These are phyloP conservation scores for Triticum monococcum DNA, from an alignment of 176 grass and related monocot species.

Conservation along the genomic window DNA sequence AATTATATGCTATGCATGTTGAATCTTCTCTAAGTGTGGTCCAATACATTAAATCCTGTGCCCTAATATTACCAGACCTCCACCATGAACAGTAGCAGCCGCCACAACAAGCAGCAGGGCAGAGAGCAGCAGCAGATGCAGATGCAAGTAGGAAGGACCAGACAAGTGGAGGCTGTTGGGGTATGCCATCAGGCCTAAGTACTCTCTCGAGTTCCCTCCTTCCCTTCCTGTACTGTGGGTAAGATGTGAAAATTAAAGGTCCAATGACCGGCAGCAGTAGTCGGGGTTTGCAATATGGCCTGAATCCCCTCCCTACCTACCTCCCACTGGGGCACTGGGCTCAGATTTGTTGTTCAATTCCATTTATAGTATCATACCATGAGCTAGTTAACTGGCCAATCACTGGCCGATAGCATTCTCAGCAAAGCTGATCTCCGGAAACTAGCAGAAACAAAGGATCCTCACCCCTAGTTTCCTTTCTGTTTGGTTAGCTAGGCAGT, in stretches of 20 bases:
- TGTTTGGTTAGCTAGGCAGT: background rate
- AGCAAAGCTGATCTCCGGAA: no score
- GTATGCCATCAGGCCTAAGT: background rate
- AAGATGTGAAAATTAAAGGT: background rate
- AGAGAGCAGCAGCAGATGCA: background rate
- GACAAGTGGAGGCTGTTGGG: no score
- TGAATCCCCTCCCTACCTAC: background rate
- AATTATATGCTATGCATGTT: background rate
- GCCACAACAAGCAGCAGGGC: background rate
- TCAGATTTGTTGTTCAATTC: conserved; percentile 9
- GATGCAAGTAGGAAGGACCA: background rate
- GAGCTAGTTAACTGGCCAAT: background rate
- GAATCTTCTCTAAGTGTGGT: background rate
- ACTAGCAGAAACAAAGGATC: no score
- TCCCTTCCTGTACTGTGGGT: background rate
- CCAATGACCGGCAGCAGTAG: background rate
- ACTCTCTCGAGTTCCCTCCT: background rate
- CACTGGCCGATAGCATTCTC: no score
- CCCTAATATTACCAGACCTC: background rate
- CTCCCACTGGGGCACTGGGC: background rate
- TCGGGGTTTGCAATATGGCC: background rate
- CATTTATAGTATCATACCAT: background rate
- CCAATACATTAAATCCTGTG: background rate
- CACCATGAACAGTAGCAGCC: background rate
- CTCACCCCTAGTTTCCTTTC: background rate